These are phyloP conservation scores for Tripterygium wilfordii DNA, from an alignment of 177 flowering plant genomes.

Conservation along the genomic window DNA sequence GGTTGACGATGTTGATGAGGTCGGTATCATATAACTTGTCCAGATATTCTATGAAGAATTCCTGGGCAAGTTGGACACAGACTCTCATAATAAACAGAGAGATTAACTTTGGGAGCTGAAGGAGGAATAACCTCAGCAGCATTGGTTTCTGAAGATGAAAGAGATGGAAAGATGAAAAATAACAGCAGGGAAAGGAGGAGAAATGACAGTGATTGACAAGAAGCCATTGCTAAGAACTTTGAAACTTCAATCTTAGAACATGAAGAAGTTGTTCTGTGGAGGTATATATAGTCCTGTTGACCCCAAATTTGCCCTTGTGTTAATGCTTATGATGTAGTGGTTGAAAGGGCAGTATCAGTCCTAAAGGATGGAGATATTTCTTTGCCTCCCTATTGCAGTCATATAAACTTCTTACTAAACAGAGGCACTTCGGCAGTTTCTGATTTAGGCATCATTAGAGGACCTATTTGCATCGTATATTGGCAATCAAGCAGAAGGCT, in stretches of 20 bases:
- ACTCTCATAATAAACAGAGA: constrained; percentile 34
- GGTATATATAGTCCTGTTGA: too few relatives aligned
- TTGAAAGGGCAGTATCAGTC: too few relatives aligned
- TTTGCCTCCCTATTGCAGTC: too few relatives aligned
- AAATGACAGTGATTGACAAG: background rate
- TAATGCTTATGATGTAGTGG: too few relatives aligned
- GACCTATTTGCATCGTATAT: too few relatives aligned
- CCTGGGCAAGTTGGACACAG: constrained; percentile 31
- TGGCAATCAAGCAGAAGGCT: too few relatives aligned
- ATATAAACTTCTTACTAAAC: too few relatives aligned
- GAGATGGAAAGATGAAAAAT: background rate
- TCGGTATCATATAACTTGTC: constrained; percentile 19
- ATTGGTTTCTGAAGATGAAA: background rate
- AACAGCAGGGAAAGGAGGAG: background rate
- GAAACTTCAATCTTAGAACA: background rate
- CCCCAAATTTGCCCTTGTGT: too few relatives aligned
- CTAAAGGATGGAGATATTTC: too few relatives aligned
- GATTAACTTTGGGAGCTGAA: constrained; percentile 10
- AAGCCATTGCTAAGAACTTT: background rate
- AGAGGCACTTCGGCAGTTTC: too few relatives aligned
- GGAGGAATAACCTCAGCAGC: background rate
- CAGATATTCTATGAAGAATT: constrained; percentile 24
- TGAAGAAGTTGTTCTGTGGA: too few relatives aligned
- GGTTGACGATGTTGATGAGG: constrained; percentile 22
- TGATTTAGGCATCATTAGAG: too few relatives aligned